phyloP scores from a whole-genome alignment of 257 asterid genomes.

The Ophiorrhiza pumila region DNA sequence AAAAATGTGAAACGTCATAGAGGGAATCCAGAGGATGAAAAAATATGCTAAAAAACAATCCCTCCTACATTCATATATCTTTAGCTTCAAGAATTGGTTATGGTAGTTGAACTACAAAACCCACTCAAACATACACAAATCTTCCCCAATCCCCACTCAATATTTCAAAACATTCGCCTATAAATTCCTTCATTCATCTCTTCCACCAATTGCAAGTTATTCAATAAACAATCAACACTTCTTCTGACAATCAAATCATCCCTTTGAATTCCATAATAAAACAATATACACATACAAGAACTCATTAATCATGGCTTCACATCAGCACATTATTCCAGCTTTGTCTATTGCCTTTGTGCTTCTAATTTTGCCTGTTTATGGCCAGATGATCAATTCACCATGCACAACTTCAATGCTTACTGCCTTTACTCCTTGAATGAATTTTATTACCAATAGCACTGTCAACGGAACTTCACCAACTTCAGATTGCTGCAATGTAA shows the following conservation, averaged over 20 bases:
- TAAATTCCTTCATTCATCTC: conserved; percentile 24
- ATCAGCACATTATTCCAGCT: not conserved
- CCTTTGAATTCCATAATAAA: not conserved
- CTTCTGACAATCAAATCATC: not conserved
- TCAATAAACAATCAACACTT: not conserved
- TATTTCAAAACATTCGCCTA: conserved; percentile 16
- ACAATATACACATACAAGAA: not conserved
- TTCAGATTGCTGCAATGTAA: conserved; percentile 52
- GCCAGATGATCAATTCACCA: conserved; percentile 26
- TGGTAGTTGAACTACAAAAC: conserved; percentile 57
- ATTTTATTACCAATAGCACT: conserved; percentile 42
- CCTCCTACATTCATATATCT: conserved; percentile 21
- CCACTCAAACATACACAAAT: conserved; percentile 18
- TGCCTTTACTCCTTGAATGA: conserved; percentile 59
- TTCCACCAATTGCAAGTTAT: conserved; percentile 6
- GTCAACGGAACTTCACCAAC: conserved; percentile 47
- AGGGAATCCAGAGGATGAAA: not conserved
- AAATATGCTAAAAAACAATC: conserved; percentile 3
- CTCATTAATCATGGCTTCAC: conserved; percentile 20
- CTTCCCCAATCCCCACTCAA: conserved; percentile 2
- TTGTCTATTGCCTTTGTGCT: conserved; percentile 20
- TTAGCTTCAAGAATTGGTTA: conserved; percentile 40
- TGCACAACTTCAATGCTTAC: conserved; percentile 71
- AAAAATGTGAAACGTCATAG: not conserved
- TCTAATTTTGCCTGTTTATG: conserved; percentile 20